Conservation (phyloP, 805 yeast species). For the Dipodascus albidus region DNA sequence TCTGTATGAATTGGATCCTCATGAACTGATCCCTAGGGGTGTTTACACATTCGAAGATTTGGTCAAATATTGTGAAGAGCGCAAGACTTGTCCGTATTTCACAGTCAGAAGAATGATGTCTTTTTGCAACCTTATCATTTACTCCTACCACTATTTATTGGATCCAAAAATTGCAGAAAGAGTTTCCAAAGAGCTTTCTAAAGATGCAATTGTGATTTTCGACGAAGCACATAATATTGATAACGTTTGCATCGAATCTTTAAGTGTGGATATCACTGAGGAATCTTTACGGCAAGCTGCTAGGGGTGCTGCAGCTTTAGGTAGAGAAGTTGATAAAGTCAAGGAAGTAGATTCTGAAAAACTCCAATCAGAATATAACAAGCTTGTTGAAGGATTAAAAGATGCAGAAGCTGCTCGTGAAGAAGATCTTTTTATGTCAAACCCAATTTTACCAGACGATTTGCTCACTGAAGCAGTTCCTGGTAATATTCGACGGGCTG, state of each 20-base stretch:
- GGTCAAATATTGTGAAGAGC: constrained; percentile 61
- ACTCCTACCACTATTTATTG: constrained; percentile 88
- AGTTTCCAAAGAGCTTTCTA: constrained; percentile 83
- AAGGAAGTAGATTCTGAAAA: constrained; percentile 72
- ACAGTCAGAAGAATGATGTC: constrained; percentile 97
- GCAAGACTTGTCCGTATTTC: constrained; percentile 89
- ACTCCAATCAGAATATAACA: constrained; percentile 83
- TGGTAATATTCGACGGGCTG: constrained; percentile 94
- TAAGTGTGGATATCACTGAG: constrained; percentile 84
- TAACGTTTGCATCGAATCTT: constrained; percentile 94
- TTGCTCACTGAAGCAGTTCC: constrained; percentile 88
- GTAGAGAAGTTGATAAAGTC: constrained; percentile 75
- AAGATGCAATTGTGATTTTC: constrained; percentile 87
- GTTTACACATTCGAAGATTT: constrained; percentile 89
- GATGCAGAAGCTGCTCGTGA: constrained; percentile 58
- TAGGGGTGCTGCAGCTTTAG: constrained; percentile 70
- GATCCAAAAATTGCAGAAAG: constrained; percentile 97
- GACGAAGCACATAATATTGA: constrained; percentile 99
- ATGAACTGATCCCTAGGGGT: constrained; percentile 80
- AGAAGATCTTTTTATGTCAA: constrained; percentile 65
- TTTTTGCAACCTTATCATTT: constrained; percentile 79
- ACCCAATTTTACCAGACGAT: constrained; percentile 81
- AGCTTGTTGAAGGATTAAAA: constrained; percentile 78
- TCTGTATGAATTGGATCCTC: constrained; percentile 75
- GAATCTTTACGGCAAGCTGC: constrained; percentile 80